Evolutionary conservation across 106 monocot species (phyloP), one percentile per base, ranked within the genome.

Genomic region (Dioscorea zingiberensis): DNA sequence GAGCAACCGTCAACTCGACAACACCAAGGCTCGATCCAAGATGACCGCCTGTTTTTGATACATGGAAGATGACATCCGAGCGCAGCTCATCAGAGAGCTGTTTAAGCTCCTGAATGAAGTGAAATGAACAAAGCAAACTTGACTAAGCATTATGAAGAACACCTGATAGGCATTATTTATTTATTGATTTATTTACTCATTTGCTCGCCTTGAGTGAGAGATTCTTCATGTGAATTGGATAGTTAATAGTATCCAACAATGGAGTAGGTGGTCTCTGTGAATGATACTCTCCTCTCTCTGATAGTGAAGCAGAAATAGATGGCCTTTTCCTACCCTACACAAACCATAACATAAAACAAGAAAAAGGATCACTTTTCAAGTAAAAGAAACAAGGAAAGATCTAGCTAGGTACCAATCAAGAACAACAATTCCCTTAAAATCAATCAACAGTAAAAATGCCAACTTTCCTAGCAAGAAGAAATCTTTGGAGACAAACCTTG

Each of bases 191-290:
- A 24, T n/a, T n/a, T n/a, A n/a, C n/a, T n/a, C n/a, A 24, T 59
- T 27, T 47, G 2, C 59, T 65, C 25, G 88, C 93, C 85, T 93
- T 89, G 16, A 83, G 9, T 2, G 93, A 93, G 21, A 93, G 84
- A 47, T 93, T 93, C 58, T 93, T 93, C 93, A 93, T 89, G 70
- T 93, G 93, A 55, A 93, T 89, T 27, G 93, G 93, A 61, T 89
- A 86, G 77, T 89, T 93, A 53, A 93, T 58, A 19, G 93, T 93
- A 78, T 93, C 93, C 69, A 93, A 56, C 0, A 93, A 85, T 51
- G 93, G 93, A 62, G 93, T 93, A 29, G 93, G 93, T 4, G 89
- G 89, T 60, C 72, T 83, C 57, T 93, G 80, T 61, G 83, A 73
- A 60, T 76, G 68, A 47, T 93, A 93, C 25, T 93, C 93, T 15